A percentile compares a stretch with the other conserved stretches of the same genome.
phyloP scores from a whole-genome alignment of 371 early-diverging fungal species.

The Mucor racemosus region DNA sequence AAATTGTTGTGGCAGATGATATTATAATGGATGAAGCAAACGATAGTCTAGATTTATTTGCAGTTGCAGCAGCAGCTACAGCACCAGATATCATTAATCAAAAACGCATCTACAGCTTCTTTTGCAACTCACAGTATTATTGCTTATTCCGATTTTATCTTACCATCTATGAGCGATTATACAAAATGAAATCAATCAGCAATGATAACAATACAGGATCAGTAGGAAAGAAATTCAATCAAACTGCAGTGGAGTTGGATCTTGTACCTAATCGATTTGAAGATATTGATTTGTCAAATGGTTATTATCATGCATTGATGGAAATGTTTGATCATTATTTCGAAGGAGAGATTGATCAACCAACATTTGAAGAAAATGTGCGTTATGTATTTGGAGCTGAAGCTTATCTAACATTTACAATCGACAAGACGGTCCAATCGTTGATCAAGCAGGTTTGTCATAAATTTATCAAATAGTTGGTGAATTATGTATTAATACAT shows the following conservation, averaged over 20 bases:
- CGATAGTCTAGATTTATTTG: constrained; percentile 12
- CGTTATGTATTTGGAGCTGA: constrained; percentile 82
- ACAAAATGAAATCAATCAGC: constrained; percentile 76
- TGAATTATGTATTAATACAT: too few relatives aligned
- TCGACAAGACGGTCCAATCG: constrained; percentile 78
- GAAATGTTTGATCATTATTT: constrained; percentile 72
- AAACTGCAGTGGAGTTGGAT: constrained; percentile 82
- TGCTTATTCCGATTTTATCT: constrained; percentile 76
- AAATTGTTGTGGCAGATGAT: constrained; percentile 28
- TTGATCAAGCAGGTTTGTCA: constrained; percentile 73
- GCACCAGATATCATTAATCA: constrained; percentile 17
- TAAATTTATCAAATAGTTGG: too few relatives aligned
- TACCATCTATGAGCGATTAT: constrained; percentile 80
- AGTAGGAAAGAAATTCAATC: constrained; percentile 57
- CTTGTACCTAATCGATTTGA: constrained; percentile 63
- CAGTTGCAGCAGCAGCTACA: constrained; percentile 34
- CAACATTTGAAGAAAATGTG: constrained; percentile 86
- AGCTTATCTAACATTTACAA: constrained; percentile 80
- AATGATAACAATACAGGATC: constrained; percentile 54
- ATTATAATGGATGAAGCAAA: background rate
- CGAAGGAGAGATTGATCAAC: constrained; percentile 77
- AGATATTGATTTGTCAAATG: constrained; percentile 55
- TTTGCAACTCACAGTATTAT: constrained; percentile 64
- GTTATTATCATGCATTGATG: constrained; percentile 73
- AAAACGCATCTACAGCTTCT: constrained; percentile 33